Percentiles rank a stretch among this genome's conserved stretches.
These are phyloP conservation scores for Moesziomyces globuligerus DNA, from an alignment of 1,284 basidiomycete genomes.

Conservation along the genomic window DNA sequence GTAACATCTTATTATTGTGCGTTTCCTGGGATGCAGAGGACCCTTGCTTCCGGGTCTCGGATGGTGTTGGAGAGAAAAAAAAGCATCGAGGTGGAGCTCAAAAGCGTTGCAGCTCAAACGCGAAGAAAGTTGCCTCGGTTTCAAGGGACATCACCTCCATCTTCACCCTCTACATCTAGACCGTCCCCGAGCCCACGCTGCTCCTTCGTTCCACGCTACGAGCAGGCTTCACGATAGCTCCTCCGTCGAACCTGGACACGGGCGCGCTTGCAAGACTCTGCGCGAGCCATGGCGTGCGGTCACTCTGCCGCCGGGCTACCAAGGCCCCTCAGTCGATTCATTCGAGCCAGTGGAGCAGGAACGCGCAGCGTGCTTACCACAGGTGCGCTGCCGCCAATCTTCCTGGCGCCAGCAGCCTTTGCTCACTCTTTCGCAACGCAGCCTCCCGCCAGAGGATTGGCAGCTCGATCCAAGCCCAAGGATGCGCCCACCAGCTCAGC, in stretches of 20 bases:
- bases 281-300: conserved; percentile 13
- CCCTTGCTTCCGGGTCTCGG: conserved; percentile 3
- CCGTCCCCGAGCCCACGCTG: no score
- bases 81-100: no score
- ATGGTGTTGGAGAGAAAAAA: no score
- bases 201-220: not conserved
- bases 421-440: conserved; percentile 11
- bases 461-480: conserved; percentile 4
- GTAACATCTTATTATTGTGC: conserved; percentile 2
- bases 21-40: not conserved
- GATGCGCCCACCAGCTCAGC: conserved; percentile 11
- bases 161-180: no score
- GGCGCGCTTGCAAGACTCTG: no score
- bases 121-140: no score
- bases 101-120: no score
- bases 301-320: conserved; percentile 15
- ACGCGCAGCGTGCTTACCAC: not conserved
- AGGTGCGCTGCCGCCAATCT: conserved; percentile 14
- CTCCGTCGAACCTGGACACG: no score
- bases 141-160: no score
- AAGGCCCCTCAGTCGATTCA: conserved; percentile 3
- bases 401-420: conserved; percentile 18
- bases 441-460: not conserved
- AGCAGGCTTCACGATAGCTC: no score
- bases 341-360: not conserved